Evolutionary conservation across 1,284 basidiomycete species (phyloP).

Genomic region (Tylopilus orsonianus): DNA sequence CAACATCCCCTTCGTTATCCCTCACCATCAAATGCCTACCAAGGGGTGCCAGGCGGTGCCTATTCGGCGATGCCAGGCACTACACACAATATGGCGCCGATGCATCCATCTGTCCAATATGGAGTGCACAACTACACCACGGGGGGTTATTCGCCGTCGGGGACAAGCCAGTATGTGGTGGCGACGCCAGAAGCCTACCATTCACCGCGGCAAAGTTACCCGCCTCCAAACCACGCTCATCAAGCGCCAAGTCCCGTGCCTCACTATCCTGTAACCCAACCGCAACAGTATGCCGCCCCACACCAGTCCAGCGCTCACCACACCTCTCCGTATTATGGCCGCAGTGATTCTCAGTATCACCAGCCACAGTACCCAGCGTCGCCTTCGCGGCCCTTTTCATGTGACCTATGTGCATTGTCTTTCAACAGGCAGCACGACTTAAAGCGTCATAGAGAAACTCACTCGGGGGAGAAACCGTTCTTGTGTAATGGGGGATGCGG

Average conservation of each 20-base stretch:
- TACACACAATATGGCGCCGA: slow-evolving; percentile 21
- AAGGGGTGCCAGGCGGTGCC: slow-evolving; percentile 18
- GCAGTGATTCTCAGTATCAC: slow-evolving; percentile 28
- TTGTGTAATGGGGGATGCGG: slow-evolving; percentile 77
- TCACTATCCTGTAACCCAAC: slow-evolving; percentile 30
- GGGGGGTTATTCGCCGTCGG: slow-evolving; percentile 14
- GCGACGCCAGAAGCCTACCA: slow-evolving; percentile 25
- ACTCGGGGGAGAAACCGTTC: slow-evolving; percentile 79
- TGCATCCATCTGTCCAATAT: slow-evolving; percentile 24
- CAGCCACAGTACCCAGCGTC: slow-evolving; percentile 59
- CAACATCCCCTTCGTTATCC: slow-evolving; percentile 28
- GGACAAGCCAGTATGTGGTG: slow-evolving; percentile 23
- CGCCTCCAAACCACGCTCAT: slow-evolving; percentile 22
- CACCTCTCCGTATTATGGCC: slow-evolving; percentile 31
- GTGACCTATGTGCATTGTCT: slow-evolving; percentile 76
- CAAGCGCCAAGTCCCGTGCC: slow-evolving; percentile 17
- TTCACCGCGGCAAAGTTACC: slow-evolving; percentile 32
- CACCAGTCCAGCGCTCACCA: slow-evolving; percentile 20
- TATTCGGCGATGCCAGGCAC: slow-evolving; percentile 20
- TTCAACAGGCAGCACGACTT: slow-evolving; percentile 81
- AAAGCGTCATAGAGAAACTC: slow-evolving; percentile 78
- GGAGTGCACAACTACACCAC: slow-evolving; percentile 24
- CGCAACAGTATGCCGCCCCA: slow-evolving; percentile 28
- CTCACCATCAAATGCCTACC: slow-evolving; percentile 23
- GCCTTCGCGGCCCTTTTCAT: slow-evolving; percentile 68